These are phyloP conservation scores for Boletellus ananiceps DNA, from an alignment of 768 basidiomycete species.

Conservation along the genomic window DNA sequence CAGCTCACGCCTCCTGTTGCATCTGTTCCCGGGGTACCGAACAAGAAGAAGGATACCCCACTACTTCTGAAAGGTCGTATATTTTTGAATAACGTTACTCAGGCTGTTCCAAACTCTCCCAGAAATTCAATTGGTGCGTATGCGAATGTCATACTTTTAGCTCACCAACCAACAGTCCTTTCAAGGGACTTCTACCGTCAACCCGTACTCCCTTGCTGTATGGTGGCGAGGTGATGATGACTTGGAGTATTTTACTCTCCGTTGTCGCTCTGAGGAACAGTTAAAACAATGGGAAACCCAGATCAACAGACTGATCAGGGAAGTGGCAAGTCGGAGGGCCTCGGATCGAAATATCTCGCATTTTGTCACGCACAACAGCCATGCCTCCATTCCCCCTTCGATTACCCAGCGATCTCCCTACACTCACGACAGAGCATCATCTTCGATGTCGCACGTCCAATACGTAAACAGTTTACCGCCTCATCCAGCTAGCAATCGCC, in stretches of 20 bases:
- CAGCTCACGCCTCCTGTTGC: constrained; percentile 47
- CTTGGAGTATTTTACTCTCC: constrained; percentile 89
- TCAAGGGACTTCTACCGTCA: constrained; percentile 45
- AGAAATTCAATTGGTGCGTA: constrained; percentile 57
- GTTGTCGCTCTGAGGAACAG: constrained; percentile 89
- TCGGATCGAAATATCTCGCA: constrained; percentile 60
- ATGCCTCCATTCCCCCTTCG: constrained; percentile 39
- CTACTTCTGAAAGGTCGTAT: constrained; percentile 94
- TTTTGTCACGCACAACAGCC: constrained; percentile 38
- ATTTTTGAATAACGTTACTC: constrained; percentile 92
- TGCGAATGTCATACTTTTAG: constrained; percentile 3
- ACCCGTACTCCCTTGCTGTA: constrained; percentile 77
- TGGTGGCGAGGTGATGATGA: constrained; percentile 96
- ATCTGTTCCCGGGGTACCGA: constrained; percentile 48
- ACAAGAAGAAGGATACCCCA: constrained; percentile 72
- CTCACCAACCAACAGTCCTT: background rate
- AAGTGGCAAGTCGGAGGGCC: constrained; percentile 63
- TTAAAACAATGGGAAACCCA: constrained; percentile 88
- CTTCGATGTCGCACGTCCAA: constrained; percentile 29
- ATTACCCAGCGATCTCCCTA: constrained; percentile 32
- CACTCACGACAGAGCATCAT: constrained; percentile 35
- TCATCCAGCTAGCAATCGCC: constrained; percentile 33
- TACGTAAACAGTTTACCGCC: constrained; percentile 31
- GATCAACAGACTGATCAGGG: constrained; percentile 83
- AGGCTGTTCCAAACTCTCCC: constrained; percentile 60